These are phyloP conservation scores for Thalassia testudinum DNA, from an alignment of 116 monocot species.

Conservation along the genomic window DNA sequence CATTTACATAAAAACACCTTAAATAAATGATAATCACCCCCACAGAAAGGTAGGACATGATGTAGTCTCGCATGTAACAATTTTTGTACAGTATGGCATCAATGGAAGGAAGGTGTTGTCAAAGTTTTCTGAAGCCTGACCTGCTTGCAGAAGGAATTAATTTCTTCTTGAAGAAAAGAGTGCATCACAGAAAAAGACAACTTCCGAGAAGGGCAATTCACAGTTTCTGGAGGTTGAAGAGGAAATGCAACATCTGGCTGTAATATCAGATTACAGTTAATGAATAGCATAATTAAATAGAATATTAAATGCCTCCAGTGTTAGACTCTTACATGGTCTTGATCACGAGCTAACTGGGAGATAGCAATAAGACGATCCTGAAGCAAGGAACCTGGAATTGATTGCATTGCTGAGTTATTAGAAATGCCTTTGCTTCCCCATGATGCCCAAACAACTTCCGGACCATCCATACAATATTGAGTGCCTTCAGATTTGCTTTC, in stretches of 20 bases:
- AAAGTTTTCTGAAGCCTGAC: slow-evolving; percentile 13
- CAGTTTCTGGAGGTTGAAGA: slow-evolving; percentile 58
- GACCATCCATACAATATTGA: slow-evolving; percentile 49
- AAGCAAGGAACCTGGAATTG: slow-evolving; percentile 49
- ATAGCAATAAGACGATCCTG: slow-evolving; percentile 66
- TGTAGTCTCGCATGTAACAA: too few relatives aligned
- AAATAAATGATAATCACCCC: too few relatives aligned
- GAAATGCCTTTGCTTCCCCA: slow-evolving; percentile 50
- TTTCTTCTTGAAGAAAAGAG: slow-evolving; percentile 84
- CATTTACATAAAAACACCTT: too few relatives aligned
- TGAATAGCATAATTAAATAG: neutral
- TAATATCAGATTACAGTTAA: neutral
- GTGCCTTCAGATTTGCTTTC: slow-evolving; percentile 32
- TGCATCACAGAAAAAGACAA: slow-evolving; percentile 43
- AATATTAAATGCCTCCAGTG: neutral
- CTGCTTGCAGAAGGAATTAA: slow-evolving; percentile 85
- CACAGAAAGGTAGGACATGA: too few relatives aligned
- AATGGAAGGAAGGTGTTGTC: too few relatives aligned
- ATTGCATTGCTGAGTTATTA: slow-evolving; percentile 34
- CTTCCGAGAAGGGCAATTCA: slow-evolving; percentile 33
- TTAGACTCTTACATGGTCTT: slow-evolving; percentile 68
- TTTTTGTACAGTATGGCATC: too few relatives aligned
- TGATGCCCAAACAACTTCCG: slow-evolving; percentile 88
- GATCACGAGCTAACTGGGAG: slow-evolving; percentile 64
- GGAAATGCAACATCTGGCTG: slow-evolving; percentile 95